These are phyloP conservation scores for Capsella rubella DNA, from an alignment of 441 rosid genomes.

Conservation along the genomic window DNA sequence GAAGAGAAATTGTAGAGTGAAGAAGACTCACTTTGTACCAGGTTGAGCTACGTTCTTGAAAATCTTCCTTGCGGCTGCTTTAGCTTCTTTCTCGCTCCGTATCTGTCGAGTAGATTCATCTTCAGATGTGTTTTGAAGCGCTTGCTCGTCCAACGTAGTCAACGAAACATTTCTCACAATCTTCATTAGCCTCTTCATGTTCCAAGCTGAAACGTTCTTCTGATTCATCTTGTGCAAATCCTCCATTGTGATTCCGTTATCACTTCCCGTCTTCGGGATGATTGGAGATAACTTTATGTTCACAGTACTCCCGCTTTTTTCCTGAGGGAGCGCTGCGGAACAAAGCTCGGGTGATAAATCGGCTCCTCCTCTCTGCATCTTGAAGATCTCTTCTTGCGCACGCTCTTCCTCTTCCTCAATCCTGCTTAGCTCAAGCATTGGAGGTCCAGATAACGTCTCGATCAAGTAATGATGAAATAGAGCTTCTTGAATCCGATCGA, in stretches of 20 bases:
- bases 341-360: constrained; percentile 64
- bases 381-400: constrained; percentile 54
- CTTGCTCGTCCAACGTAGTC: constrained; percentile 66
- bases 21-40: constrained; percentile 60
- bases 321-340: constrained; percentile 51
- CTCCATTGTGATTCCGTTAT: constrained; percentile 60
- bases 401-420: constrained; percentile 64
- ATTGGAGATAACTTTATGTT: constrained; percentile 47
- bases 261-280: constrained; percentile 43
- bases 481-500: constrained; percentile 69
- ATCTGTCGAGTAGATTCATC: constrained; percentile 67
- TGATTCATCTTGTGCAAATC: constrained; percentile 54
- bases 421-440: constrained; percentile 53
- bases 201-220: constrained; percentile 67
- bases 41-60: constrained; percentile 66
- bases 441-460: constrained; percentile 64
- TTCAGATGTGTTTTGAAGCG: constrained; percentile 47
- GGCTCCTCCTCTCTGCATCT: constrained; percentile 56
- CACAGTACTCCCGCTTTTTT: constrained; percentile 46
- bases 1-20: not conserved
- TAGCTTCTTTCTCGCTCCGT: constrained; percentile 76
- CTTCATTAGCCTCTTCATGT: constrained; percentile 63
- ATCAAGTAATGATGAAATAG: constrained; percentile 65
- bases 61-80: constrained; percentile 81
- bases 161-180: constrained; percentile 55